phyloP scores from a whole-genome alignment of 345 rosid species.

The Lagerstroemia speciosa region DNA sequence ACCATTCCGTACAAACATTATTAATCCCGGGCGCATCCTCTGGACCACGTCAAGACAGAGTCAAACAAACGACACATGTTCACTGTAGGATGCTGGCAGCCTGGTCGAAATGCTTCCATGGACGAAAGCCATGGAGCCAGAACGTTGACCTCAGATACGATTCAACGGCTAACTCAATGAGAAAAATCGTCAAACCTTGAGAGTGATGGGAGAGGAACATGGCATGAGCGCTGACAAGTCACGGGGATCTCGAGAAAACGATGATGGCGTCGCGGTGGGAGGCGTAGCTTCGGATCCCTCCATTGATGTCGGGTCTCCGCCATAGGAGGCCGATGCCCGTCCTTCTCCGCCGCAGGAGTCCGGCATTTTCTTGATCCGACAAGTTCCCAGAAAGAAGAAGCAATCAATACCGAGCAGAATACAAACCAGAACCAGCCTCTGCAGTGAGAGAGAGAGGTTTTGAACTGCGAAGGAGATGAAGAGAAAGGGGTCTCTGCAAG shows the following conservation, averaged over 20 bases:
- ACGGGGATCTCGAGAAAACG: conserved; percentile 31
- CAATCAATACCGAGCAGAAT: background rate
- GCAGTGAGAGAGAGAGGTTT: background rate
- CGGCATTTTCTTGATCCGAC: background rate
- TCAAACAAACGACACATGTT: background rate
- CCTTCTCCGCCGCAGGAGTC: background rate
- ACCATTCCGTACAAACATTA: conserved; percentile 1
- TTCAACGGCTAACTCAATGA: background rate
- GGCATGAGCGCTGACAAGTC: conserved; percentile 41
- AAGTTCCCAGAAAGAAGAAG: background rate
- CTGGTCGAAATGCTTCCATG: too few relatives aligned
- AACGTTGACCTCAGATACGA: too few relatives aligned
- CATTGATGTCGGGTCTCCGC: background rate
- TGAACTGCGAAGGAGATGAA: background rate
- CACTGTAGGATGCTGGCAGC: too few relatives aligned
- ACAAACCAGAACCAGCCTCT: background rate
- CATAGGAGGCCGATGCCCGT: background rate
- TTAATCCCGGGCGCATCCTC: background rate
- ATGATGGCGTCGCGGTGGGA: background rate
- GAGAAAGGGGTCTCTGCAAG: background rate
- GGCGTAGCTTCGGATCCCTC: background rate
- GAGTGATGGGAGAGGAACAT: conserved; percentile 63
- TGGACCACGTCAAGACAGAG: background rate
- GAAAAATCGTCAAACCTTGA: conserved; percentile 38
- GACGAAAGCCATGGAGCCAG: too few relatives aligned